Evolutionary conservation across 208 protist species (phyloP), one percentile per base, ranked within the genome.

Genomic region (Acanthamoeba royreba): DNA sequence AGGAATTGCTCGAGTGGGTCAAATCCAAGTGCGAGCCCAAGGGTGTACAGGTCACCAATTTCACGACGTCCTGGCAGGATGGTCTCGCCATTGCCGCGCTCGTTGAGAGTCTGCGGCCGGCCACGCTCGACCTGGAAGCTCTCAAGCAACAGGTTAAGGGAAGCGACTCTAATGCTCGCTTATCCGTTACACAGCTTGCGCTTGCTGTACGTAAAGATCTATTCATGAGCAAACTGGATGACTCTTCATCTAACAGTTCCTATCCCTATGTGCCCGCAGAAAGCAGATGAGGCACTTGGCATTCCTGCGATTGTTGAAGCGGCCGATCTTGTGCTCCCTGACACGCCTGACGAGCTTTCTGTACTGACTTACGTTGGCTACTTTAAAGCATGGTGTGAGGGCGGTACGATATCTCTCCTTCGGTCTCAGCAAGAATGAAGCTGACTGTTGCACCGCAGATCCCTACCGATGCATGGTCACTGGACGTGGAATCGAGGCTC

Each of bases 391-490:
- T 90, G 83, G 83, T 49, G 53, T 52, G 83, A 90, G 2, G 66
- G 35, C 13, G 66, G 66, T 79, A 79, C 35, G 66, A 43, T 40
- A 79, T 31, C n/a, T 79, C 66, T 79, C n/a, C 35, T 61, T 28
- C 53, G 19, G 22, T 61, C n/a, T 61, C 53, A 61, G 19, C n/a
- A 61, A 61, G n/a, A n/a, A n/a, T n/a, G n/a, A n/a, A n/a, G n/a
- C n/a, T n/a, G n/a, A n/a, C n/a, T n/a, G n/a, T 79, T 31, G 11
- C n/a, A 13, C 19, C 13, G 33, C 83, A 3, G 83, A 90, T 22
- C 83, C 83, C 22, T 90, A 90, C 55, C 47, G 83, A 22, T 90
- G 83, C 55, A 63, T 90, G 83, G 83, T 90, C 49, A 90, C 66
- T 45, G 83, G 83, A 7, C 45, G 83, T 42, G 83, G 83, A 35